Conservation (phyloP, 306 rosid species). For the Quercus wislizeni region DNA sequence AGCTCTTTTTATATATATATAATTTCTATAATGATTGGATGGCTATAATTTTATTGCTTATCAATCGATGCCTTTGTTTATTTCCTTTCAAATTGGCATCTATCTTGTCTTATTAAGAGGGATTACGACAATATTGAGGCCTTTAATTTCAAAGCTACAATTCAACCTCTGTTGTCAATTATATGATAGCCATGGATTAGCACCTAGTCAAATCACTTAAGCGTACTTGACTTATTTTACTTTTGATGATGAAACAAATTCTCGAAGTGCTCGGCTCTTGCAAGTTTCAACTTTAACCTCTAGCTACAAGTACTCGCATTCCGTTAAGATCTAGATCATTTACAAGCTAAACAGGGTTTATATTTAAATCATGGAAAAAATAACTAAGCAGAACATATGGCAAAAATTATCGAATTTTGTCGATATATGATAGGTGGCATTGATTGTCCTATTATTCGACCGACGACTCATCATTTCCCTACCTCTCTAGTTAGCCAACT, state of each 20-base stretch:
- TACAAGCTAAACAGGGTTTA: neutral
- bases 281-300: neutral
- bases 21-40: constrained; percentile 28
- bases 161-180: constrained; percentile 9
- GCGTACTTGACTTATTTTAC: neutral
- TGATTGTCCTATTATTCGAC: neutral
- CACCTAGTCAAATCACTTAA: neutral
- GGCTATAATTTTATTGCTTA: constrained; percentile 31
- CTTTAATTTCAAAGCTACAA: neutral
- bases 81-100: constrained; percentile 3
- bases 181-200: constrained; percentile 14
- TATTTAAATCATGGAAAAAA: neutral
- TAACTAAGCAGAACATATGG: no score
- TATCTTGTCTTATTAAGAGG: constrained; percentile 36
- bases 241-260: constrained; percentile 4
- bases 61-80: constrained; percentile 11
- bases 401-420: neutral
- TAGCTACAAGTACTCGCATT: neutral
- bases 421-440: neutral
- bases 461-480: constrained; percentile 6
- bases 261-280: neutral
- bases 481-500: constrained; percentile 12
- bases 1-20: neutral
- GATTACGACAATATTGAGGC: neutral
- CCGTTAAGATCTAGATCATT: neutral